A percentile compares a stretch with the other conserved stretches of the same genome.
These are phyloP conservation scores for Diplotaxis tenuifolia DNA, from an alignment of 345 rosid species.

Conservation along the genomic window DNA sequence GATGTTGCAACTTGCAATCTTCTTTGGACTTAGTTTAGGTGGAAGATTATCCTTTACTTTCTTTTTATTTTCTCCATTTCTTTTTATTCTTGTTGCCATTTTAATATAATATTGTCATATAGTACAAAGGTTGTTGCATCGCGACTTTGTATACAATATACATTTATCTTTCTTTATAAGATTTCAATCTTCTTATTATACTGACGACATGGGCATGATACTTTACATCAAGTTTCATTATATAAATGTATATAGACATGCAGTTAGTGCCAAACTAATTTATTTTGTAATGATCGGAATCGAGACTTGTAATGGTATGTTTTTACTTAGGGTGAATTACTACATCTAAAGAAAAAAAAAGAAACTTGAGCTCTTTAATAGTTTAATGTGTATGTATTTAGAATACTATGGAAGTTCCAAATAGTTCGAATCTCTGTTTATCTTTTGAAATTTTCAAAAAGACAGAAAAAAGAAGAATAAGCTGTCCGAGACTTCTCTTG, in stretches of 20 bases:
- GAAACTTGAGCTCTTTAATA: not conserved
- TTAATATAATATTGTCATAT: constrained; percentile 9
- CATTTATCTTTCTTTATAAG: not conserved
- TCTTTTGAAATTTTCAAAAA: not conserved
- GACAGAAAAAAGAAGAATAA: constrained; percentile 5
- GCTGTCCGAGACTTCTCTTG: constrained; percentile 2
- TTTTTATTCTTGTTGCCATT: constrained; percentile 34
- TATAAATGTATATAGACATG: not conserved
- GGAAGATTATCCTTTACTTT: constrained; percentile 37
- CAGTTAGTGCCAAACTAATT: not conserved
- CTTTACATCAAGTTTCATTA: constrained; percentile 17
- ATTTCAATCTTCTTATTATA: not conserved
- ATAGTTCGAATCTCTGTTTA: not conserved
- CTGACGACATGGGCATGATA: constrained; percentile 6
- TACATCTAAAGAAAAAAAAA: no score
- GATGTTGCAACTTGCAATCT: constrained; percentile 63
- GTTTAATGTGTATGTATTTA: not conserved
- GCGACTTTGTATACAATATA: constrained; percentile 21
- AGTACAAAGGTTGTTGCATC: constrained; percentile 37
- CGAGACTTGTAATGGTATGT: not conserved
- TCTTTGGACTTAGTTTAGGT: constrained; percentile 52
- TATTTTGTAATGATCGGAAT: not conserved
- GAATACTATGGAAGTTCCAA: not conserved
- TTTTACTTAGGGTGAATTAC: not conserved
- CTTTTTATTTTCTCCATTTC: not conserved